A percentile compares a stretch with the other conserved stretches of the same genome.
phyloP scores from a whole-genome alignment of 192 early-diverging fungal species.

The Backusella parvicylindrica region DNA sequence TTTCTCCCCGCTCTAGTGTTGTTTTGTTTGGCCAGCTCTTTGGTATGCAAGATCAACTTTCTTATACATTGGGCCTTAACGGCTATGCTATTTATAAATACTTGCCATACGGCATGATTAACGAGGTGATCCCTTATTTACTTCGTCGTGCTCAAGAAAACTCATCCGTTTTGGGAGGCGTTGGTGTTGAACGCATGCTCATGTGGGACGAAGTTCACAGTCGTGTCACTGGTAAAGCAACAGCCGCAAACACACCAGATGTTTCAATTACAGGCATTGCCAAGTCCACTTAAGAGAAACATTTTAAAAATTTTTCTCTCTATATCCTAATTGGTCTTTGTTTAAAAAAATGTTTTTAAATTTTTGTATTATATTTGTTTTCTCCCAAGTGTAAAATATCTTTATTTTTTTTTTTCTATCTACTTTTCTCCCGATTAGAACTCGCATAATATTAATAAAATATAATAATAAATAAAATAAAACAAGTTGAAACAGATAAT shows the following conservation, averaged over 20 bases:
- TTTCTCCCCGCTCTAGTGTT: conserved; percentile 51
- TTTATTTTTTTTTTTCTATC: neutral
- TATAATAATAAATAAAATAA: neutral
- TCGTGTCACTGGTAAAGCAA: conserved; percentile 24
- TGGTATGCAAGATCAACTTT: conserved; percentile 91
- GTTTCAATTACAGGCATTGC: neutral
- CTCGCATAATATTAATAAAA: neutral
- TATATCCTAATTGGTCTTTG: neutral
- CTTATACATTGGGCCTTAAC: conserved; percentile 72
- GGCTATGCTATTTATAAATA: conserved; percentile 90
- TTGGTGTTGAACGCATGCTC: conserved; percentile 51
- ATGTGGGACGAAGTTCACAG: conserved; percentile 60
- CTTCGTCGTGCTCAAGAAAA: conserved; percentile 95
- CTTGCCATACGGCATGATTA: conserved; percentile 87
- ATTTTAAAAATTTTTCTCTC: neutral
- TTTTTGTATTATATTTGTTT: conserved; percentile 10
- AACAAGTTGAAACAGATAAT: neutral
- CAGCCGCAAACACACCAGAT: neutral
- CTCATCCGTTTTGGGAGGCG: conserved; percentile 69
- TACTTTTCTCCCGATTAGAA: conserved; percentile 3
- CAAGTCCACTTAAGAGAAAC: neutral
- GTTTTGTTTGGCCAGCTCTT: conserved; percentile 94
- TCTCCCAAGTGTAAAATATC: neutral
- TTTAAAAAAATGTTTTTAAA: neutral
- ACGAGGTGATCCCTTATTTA: conserved; percentile 92